Conservation (phyloP, 306 rosid species). For the Rosa rugosa region DNA sequence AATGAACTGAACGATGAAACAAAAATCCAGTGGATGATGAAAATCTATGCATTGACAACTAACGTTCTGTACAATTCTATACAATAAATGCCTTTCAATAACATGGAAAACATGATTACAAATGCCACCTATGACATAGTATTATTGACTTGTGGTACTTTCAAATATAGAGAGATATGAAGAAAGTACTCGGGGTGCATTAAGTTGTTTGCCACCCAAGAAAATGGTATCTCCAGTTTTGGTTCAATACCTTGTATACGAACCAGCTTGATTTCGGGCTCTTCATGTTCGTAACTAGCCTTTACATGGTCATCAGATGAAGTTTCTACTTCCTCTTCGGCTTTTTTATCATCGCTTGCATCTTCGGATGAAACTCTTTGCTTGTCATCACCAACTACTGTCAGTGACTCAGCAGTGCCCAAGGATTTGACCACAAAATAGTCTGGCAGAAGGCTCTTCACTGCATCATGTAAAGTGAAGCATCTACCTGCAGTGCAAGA, state of each 20-base stretch:
- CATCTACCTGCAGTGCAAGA: constrained; percentile 54
- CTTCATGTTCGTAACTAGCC: constrained; percentile 25
- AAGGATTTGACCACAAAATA: constrained; percentile 39
- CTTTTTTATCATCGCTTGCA: constrained; percentile 26
- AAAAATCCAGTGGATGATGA: not conserved
- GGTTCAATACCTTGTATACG: constrained; percentile 99
- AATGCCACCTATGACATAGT: constrained; percentile 5
- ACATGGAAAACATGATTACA: not conserved
- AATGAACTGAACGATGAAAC: not conserved
- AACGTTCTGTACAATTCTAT: not conserved
- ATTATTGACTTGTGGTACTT: constrained; percentile 44
- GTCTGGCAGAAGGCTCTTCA: constrained; percentile 72
- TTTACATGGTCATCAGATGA: constrained; percentile 29
- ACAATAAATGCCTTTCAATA: not conserved
- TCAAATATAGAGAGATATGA: constrained; percentile 73
- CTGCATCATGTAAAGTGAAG: constrained; percentile 71
- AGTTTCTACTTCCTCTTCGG: constrained; percentile 41
- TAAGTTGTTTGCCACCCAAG: constrained; percentile 83
- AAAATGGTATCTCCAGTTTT: constrained; percentile 75
- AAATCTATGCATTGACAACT: not conserved
- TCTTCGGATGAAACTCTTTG: constrained; percentile 35
- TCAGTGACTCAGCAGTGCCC: constrained; percentile 25
- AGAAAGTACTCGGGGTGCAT: constrained; percentile 86
- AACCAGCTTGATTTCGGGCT: constrained; percentile 61
- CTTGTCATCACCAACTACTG: constrained; percentile 25